phyloP scores from a whole-genome alignment of 2,329 filamentous ascomycete species.

The Alternaria consortialis region DNA sequence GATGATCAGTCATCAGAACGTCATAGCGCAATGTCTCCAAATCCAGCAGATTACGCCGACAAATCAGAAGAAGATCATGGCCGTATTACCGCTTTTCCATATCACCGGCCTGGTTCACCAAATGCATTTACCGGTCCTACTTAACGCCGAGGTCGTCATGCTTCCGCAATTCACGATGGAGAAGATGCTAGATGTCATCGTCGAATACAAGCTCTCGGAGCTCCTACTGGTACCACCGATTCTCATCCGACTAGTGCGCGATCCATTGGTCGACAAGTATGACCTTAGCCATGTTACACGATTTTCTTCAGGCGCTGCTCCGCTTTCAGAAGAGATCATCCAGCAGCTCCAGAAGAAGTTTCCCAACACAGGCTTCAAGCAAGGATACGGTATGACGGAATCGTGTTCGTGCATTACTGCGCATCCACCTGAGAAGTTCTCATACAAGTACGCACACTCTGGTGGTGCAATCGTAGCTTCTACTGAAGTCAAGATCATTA shows the following conservation, averaged over 20 bases:
- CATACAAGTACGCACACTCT: slow-evolving; percentile 65
- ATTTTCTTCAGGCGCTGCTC: slow-evolving; percentile 69
- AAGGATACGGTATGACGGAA: slow-evolving; percentile 76
- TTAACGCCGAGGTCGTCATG: slow-evolving; percentile 74
- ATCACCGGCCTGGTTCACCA: slow-evolving; percentile 53
- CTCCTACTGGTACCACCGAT: slow-evolving; percentile 65
- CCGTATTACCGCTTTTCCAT: slow-evolving; percentile 47
- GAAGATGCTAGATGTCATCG: slow-evolving; percentile 57
- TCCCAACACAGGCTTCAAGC: slow-evolving; percentile 68
- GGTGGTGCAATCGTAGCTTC: slow-evolving; percentile 66
- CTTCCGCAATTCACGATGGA: slow-evolving; percentile 69
- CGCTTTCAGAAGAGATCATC: slow-evolving; percentile 66
- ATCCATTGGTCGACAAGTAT: slow-evolving; percentile 64
- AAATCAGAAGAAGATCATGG: slow-evolving; percentile 53
- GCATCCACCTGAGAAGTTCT: slow-evolving; percentile 65
- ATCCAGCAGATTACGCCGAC: slow-evolving; percentile 54
- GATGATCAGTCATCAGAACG: slow-evolving; percentile 49
- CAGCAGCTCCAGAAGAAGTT: slow-evolving; percentile 65
- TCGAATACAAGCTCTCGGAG: slow-evolving; percentile 61
- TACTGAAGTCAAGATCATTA: slow-evolving; percentile 68
- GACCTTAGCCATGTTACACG: slow-evolving; percentile 65
- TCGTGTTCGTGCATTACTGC: slow-evolving; percentile 70
- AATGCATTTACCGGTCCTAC: slow-evolving; percentile 68
- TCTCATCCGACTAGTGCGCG: slow-evolving; percentile 67
- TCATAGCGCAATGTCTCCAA: slow-evolving; percentile 67